A percentile compares a stretch with the other conserved stretches of the same genome.
phyloP scores from a whole-genome alignment of 2,329 filamentous ascomycete genomes.

The Beauveria pseudobassiana region DNA sequence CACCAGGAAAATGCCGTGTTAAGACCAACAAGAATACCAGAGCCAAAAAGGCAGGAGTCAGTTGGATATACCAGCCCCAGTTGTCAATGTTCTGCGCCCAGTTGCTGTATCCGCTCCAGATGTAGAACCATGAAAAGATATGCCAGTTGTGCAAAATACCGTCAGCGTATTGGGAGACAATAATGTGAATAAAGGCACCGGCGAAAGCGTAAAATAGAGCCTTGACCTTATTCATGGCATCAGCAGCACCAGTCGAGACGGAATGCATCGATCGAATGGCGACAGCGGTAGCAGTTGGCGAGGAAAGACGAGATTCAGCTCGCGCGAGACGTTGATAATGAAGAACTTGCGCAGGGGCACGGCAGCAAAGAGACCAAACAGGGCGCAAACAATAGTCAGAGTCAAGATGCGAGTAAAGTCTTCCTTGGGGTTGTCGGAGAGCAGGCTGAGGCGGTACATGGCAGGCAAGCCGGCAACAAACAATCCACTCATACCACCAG shows the following conservation, averaged over 20 bases:
- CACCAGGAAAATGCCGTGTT: slow-evolving; percentile 54
- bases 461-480: slow-evolving; percentile 55
- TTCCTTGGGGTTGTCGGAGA: slow-evolving; percentile 40
- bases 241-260: slow-evolving; percentile 40
- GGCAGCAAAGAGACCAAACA: slow-evolving; percentile 58
- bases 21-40: slow-evolving; percentile 39
- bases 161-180: slow-evolving; percentile 50
- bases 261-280: slow-evolving; percentile 58
- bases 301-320: slow-evolving; percentile 52
- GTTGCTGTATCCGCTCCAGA: slow-evolving; percentile 46
- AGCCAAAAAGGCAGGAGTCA: slow-evolving; percentile 56
- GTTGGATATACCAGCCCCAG: slow-evolving; percentile 55
- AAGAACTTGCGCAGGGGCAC: slow-evolving; percentile 61
- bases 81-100: slow-evolving; percentile 46
- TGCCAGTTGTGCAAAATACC: slow-evolving; percentile 56
- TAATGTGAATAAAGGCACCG: slow-evolving; percentile 42
- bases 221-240: slow-evolving; percentile 50
- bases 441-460: slow-evolving; percentile 47
- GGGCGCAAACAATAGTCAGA: slow-evolving; percentile 53
- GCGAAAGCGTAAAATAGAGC: slow-evolving; percentile 44
- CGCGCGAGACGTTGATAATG: slow-evolving; percentile 56
- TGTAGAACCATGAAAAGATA: slow-evolving; percentile 45
- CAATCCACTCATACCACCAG: slow-evolving; percentile 48
- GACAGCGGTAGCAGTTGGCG: slow-evolving; percentile 51
- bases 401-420: slow-evolving; percentile 53